phyloP scores from a whole-genome alignment of 2,329 filamentous ascomycete genomes.

The Colletotrichum cereale region DNA sequence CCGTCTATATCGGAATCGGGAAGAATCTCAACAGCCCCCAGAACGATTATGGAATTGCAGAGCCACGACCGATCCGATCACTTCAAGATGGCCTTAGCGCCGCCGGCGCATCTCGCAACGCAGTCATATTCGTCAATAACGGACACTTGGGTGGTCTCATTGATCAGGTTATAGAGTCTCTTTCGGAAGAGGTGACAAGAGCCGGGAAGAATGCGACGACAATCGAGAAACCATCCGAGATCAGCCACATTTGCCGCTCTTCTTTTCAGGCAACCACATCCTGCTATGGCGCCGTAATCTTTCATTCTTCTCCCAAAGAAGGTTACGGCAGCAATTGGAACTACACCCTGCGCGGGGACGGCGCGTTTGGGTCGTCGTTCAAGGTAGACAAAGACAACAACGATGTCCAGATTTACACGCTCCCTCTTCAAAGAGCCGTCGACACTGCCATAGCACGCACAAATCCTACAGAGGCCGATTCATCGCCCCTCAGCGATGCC shows the following conservation, averaged over 20 bases:
- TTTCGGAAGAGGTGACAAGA: conserved; percentile 56
- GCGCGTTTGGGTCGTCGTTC: conserved; percentile 65
- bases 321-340: conserved; percentile 67
- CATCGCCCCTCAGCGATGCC: conserved; percentile 47
- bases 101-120: conserved; percentile 61
- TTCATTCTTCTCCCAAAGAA: conserved; percentile 76
- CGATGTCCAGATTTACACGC: conserved; percentile 73
- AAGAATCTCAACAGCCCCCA: conserved; percentile 87
- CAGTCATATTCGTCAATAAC: conserved; percentile 83
- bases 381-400: conserved; percentile 68
- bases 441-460: conserved; percentile 71
- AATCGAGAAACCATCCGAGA: conserved; percentile 44
- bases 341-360: conserved; percentile 78
- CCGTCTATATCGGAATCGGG: conserved; percentile 75
- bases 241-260: conserved; percentile 65
- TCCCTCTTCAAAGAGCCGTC: conserved; percentile 78
- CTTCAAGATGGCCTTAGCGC: conserved; percentile 53
- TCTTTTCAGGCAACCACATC: conserved; percentile 73
- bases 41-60: conserved; percentile 79
- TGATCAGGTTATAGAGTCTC: conserved; percentile 73
- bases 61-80: conserved; percentile 69
- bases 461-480: conserved; percentile 48
- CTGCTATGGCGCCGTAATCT: conserved; percentile 80
- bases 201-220: conserved; percentile 46
- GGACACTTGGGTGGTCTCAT: conserved; percentile 79